Base-by-base conservation (phyloP, 1,284 basidiomycete genomes). In the Rhizoctonia solani region DNA sequence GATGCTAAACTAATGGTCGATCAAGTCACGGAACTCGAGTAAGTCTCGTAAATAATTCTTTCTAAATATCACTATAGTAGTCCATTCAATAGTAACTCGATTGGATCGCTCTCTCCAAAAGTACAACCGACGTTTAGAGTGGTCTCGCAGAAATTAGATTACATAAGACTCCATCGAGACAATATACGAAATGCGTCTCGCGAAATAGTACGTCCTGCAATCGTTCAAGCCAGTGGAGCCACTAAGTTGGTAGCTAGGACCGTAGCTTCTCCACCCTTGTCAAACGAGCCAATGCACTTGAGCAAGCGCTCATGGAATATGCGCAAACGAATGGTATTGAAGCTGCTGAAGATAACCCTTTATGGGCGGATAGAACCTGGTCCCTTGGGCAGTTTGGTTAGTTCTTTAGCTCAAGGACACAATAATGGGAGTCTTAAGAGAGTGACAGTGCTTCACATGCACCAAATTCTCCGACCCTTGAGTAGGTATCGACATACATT, bases 21-120 rank as follows among this genome's bases (percentile, higher is more conserved):
- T 39, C 39, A n/a, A 53, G 44, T 49, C 16, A 65, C 59, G 16
- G 59, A 65, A 16, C 47, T 65, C 21, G 59, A 65, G 59, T 65
- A 19, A 41, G 49, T 65, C 6, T 19, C 3, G 14, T 37, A 29
- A 3, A 16, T 39, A 8, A 39, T 39, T 8, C 37, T 39, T 39
- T n/a, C n/a, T n/a, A n/a, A n/a, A n/a, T n/a, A n/a, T n/a, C n/a
- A n/a, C n/a, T n/a, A n/a, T n/a, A n/a, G n/a, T n/a, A n/a, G n/a
- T n/a, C n/a, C n/a, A n/a, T n/a, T n/a, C n/a, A n/a, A n/a, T n/a
- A n/a, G n/a, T n/a, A n/a, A n/a, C n/a, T n/a, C n/a, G n/a, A n/a
- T n/a, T n/a, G n/a, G n/a, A n/a, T n/a, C n/a, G n/a, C n/a, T n/a
- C n/a, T n/a, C n/a, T n/a, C n/a, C n/a, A n/a, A n/a, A n/a, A n/a